These are phyloP conservation scores for Dothistroma pini DNA, from an alignment of 2,329 filamentous ascomycete genomes.

Conservation along the genomic window DNA sequence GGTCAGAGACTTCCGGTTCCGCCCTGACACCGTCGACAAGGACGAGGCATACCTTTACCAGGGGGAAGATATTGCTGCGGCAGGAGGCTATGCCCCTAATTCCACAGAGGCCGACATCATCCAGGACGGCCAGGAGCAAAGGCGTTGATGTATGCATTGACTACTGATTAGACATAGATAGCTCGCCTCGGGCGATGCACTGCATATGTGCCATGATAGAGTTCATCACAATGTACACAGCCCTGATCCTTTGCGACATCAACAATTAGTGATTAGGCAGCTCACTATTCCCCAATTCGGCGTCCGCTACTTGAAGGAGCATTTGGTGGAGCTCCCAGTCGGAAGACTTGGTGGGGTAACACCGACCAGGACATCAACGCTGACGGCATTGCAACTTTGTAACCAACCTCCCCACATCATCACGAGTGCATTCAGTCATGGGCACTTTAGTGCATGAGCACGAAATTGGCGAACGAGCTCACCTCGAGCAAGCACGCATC, in stretches of 20 bases:
- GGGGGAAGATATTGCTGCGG: slow-evolving; percentile 29
- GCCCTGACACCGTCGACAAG: slow-evolving; percentile 23
- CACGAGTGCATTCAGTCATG: not conserved
- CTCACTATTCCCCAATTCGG: not conserved
- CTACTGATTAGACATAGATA: not conserved
- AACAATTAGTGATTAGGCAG: not conserved
- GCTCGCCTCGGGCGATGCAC: not conserved
- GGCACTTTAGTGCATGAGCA: not conserved
- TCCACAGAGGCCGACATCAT: slow-evolving; percentile 28
- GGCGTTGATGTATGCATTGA: not conserved
- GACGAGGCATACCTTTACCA: slow-evolving; percentile 31
- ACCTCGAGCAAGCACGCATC: not conserved
- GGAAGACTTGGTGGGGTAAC: not conserved
- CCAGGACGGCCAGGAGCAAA: not conserved
- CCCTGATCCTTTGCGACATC: not conserved
- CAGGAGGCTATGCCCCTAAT: slow-evolving; percentile 33
- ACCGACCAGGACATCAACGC: not conserved
- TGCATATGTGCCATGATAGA: not conserved
- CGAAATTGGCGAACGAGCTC: not conserved
- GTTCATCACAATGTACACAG: not conserved
- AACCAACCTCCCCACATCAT: not conserved
- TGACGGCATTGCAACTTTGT: not conserved
- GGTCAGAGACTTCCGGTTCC: slow-evolving; percentile 28
- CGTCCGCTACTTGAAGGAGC: not conserved
- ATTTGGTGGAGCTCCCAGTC: not conserved